Evolutionary conservation across 768 basidiomycete genomes (phyloP).

Genomic region (Trametes cubensis): DNA sequence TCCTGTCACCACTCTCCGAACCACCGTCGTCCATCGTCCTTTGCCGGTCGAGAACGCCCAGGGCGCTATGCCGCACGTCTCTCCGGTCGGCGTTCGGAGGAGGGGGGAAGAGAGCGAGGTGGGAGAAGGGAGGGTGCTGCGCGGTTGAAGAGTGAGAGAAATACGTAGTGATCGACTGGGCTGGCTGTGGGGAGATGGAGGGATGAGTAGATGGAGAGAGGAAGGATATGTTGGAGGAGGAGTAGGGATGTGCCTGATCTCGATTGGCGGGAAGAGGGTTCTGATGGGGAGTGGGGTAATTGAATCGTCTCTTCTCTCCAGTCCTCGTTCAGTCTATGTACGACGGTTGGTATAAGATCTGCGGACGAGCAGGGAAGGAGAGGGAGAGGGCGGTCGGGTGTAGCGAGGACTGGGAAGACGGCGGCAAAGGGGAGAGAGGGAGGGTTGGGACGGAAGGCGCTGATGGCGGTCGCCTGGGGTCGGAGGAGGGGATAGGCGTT

Average conservation of each 20-base stretch:
- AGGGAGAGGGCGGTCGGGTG: not conserved
- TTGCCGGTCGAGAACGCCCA: too few species aligned
- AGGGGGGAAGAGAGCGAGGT: not conserved
- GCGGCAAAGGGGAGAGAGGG: too few species aligned
- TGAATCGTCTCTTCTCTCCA: not conserved
- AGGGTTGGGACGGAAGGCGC: not conserved
- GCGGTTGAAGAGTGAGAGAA: not conserved
- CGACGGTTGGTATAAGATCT: too few species aligned
- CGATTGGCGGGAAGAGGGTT: not conserved
- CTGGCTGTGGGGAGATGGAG: too few species aligned
- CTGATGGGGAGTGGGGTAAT: not conserved
- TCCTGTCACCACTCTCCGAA: too few species aligned
- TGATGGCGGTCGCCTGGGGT: not conserved
- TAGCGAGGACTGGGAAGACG: too few species aligned
- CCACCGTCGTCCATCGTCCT: too few species aligned
- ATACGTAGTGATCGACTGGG: too few species aligned
- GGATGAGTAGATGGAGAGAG: not conserved
- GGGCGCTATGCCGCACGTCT: too few species aligned
- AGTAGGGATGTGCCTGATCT: slow-evolving; percentile 5
- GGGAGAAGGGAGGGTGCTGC: not conserved
- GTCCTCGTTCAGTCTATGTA: too few species aligned
- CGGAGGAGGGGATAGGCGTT: too few species aligned
- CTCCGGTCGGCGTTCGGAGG: not conserved
- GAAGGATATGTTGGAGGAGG: not conserved
- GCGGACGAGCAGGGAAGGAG: not conserved